Evolutionary conservation across 768 basidiomycete species (phyloP).

Genomic region (Leccinum olivaceopallidum): DNA sequence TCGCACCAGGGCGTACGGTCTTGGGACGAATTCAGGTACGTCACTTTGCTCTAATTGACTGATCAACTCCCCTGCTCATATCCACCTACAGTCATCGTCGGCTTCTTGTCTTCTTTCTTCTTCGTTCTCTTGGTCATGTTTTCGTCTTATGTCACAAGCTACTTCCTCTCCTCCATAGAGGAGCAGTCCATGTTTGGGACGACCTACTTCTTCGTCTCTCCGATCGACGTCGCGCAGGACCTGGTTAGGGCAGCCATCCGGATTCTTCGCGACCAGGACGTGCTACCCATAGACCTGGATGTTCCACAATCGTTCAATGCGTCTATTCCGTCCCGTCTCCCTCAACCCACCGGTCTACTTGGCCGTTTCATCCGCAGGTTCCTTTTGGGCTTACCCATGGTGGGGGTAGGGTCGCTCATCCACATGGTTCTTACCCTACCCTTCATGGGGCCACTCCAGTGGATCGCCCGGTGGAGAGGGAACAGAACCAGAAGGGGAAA

Average conservation of each 20-base stretch:
- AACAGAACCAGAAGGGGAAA: slow-evolving; percentile 52
- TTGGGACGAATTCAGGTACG: slow-evolving; percentile 77
- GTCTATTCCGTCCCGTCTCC: slow-evolving; percentile 18
- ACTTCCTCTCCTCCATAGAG: slow-evolving; percentile 63
- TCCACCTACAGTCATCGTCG: slow-evolving; percentile 57
- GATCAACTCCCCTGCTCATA: slow-evolving; percentile 17
- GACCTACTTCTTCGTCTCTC: slow-evolving; percentile 47
- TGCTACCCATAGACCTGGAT: slow-evolving; percentile 33
- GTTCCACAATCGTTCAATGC: slow-evolving; percentile 15
- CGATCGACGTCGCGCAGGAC: slow-evolving; percentile 58
- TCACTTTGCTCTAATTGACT: slow-evolving; percentile 4
- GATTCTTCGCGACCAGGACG: slow-evolving; percentile 59
- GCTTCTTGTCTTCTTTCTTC: slow-evolving; percentile 54
- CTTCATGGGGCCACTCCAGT: slow-evolving; percentile 66
- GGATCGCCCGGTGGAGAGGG: slow-evolving; percentile 65
- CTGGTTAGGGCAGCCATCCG: slow-evolving; percentile 63
- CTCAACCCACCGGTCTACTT: slow-evolving; percentile 48
- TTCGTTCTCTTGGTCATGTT: slow-evolving; percentile 67
- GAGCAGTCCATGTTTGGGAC: slow-evolving; percentile 42
- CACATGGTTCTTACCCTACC: slow-evolving; percentile 69
- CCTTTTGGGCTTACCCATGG: slow-evolving; percentile 71
- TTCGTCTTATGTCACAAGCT: slow-evolving; percentile 70
- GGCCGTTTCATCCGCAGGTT: slow-evolving; percentile 66
- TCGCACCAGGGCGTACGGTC: slow-evolving; percentile 65
- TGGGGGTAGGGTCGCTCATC: slow-evolving; percentile 74